Percentiles rank a stretch among this genome's conserved stretches.
phyloP scores from a whole-genome alignment of 768 basidiomycete species.

The Coprinellus micaceus region DNA sequence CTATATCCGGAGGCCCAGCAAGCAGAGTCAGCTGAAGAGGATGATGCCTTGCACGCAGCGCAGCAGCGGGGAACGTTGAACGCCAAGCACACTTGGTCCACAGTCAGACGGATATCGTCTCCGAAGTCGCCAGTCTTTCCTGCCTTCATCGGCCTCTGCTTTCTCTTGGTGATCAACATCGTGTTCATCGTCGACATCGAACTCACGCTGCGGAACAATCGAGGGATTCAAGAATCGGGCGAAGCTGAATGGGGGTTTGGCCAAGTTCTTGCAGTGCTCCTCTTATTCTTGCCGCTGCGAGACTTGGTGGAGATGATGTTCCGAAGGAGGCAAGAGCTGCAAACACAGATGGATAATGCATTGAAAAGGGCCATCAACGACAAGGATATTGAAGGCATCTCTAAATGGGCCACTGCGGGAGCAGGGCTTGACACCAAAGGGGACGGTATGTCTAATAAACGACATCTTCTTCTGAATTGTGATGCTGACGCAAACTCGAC shows the following conservation, averaged over 20 bases:
- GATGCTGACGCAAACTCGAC: too few relatives aligned
- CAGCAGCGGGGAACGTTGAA: not conserved
- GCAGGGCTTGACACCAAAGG: too few relatives aligned
- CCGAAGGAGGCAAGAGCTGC: too few relatives aligned
- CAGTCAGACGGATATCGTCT: not conserved
- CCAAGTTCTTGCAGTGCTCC: too few relatives aligned
- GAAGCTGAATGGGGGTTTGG: conserved; percentile 17
- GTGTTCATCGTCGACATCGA: too few relatives aligned
- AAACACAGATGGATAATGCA: too few relatives aligned
- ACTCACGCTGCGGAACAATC: conserved; percentile 11
- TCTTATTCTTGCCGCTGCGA: conserved; percentile 19
- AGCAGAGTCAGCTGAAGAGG: not conserved
- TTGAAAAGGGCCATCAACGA: too few relatives aligned
- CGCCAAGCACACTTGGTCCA: not conserved
- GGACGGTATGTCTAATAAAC: too few relatives aligned
- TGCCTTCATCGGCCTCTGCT: conserved; percentile 4
- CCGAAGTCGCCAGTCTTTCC: too few relatives aligned
- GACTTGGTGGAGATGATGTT: conserved; percentile 1
- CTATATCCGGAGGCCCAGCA: not conserved
- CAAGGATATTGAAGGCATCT: too few relatives aligned
- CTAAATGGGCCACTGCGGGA: too few relatives aligned
- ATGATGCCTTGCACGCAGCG: not conserved
- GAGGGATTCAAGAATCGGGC: not conserved
- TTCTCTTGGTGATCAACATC: conserved; percentile 17
- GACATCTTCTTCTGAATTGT: too few relatives aligned